Percentiles rank a stretch among this genome's conserved stretches.
Evolutionary conservation across 2,329 filamentous ascomycete species (phyloP).

Genomic region (Fusarium scirpi): DNA sequence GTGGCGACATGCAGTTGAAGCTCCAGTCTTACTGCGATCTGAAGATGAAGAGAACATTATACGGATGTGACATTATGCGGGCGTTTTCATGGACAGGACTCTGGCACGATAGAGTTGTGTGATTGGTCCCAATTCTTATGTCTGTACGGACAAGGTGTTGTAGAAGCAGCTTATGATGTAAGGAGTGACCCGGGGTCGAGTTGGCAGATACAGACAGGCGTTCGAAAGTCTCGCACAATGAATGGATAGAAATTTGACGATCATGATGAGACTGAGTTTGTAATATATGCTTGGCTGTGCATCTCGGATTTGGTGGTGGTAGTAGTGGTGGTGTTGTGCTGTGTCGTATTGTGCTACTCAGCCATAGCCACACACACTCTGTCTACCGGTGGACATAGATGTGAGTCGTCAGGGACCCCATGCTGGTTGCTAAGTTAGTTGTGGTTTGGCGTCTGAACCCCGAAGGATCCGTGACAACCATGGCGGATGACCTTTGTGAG

Average conservation of each 20-base stretch:
- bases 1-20: constrained; percentile 15
- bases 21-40: constrained; percentile 12
- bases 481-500: constrained; percentile 29
- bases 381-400: constrained; percentile 15
- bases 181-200: constrained; percentile 16
- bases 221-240: constrained; percentile 12
- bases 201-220: constrained; percentile 14
- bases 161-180: constrained; percentile 40
- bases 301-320: neutral
- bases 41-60: constrained; percentile 20
- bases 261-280: constrained; percentile 18
- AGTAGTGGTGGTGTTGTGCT: neutral
- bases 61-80: constrained; percentile 30
- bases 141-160: constrained; percentile 30
- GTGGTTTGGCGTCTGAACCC: constrained; percentile 29
- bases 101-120: constrained; percentile 39
- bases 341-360: constrained; percentile 13
- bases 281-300: neutral
- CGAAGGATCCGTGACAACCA: constrained; percentile 44
- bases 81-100: constrained; percentile 38
- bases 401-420: constrained; percentile 28
- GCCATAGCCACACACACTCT: constrained; percentile 31
- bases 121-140: constrained; percentile 18
- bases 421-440: constrained; percentile 19
- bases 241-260: constrained; percentile 11